These are phyloP conservation scores for Xylaria hypoxylon DNA, from an alignment of 2,329 filamentous ascomycete genomes.

Conservation along the genomic window DNA sequence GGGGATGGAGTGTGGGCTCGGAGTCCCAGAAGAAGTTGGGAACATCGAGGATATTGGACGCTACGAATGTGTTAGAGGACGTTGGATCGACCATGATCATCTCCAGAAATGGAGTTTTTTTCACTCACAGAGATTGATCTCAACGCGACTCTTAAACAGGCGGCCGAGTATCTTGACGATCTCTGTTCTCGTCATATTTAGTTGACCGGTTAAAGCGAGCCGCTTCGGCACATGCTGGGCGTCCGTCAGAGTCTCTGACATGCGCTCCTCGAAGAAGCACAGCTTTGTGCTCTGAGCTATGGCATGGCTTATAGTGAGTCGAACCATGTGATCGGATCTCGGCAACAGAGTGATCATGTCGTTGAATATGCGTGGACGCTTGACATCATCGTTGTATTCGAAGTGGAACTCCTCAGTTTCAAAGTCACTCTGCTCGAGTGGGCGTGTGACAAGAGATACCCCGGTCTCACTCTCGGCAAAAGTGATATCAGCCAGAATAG, in stretches of 20 bases:
- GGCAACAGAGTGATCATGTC: slow-evolving; percentile 98
- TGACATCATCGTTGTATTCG: slow-evolving; percentile 89
- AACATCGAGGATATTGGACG: slow-evolving; percentile 94
- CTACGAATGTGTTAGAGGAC: slow-evolving; percentile 57
- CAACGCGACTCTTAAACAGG: slow-evolving; percentile 92
- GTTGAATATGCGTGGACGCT: slow-evolving; percentile 93
- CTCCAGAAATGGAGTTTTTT: slow-evolving; percentile 14
- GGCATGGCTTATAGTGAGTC: slow-evolving; percentile 95
- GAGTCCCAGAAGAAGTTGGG: slow-evolving; percentile 99
- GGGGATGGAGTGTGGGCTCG: slow-evolving; percentile 91
- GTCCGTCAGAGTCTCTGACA: slow-evolving; percentile 93
- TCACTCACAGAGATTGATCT: slow-evolving; percentile 93
- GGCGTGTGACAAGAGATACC: slow-evolving; percentile 77
- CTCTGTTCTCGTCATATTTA: slow-evolving; percentile 91
- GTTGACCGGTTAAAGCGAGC: slow-evolving; percentile 86
- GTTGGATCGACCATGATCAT: slow-evolving; percentile 31
- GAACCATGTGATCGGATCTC: slow-evolving; percentile 96
- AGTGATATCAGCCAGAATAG: slow-evolving; percentile 92
- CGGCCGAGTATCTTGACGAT: slow-evolving; percentile 92
- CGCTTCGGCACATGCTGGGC: slow-evolving; percentile 92
- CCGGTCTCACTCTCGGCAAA: slow-evolving; percentile 80
- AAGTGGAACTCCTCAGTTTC: slow-evolving; percentile 99
- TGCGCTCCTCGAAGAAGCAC: slow-evolving; percentile 94
- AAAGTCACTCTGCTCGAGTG: slow-evolving; percentile 88
- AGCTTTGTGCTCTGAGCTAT: slow-evolving; percentile 98